These are phyloP conservation scores for Penicillium capsulatum DNA, from an alignment of 2,329 filamentous ascomycete species.

Conservation along the genomic window DNA sequence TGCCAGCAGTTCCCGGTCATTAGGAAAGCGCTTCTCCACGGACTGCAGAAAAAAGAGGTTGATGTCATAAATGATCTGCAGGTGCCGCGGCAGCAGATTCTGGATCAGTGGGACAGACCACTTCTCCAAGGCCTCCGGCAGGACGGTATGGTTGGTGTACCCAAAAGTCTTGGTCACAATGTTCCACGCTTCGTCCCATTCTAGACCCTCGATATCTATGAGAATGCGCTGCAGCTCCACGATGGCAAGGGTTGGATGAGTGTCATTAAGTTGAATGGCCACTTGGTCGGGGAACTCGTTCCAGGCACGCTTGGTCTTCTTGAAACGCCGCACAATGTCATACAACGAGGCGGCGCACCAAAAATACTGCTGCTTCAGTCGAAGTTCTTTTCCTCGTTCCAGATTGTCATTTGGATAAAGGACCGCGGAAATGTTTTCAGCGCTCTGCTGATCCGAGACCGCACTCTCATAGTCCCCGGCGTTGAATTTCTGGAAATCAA, in stretches of 20 bases:
- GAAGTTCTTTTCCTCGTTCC: slow-evolving; percentile 91
- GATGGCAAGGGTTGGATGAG: slow-evolving; percentile 91
- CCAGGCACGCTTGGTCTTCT: slow-evolving; percentile 92
- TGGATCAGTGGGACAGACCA: slow-evolving; percentile 94
- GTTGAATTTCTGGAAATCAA: slow-evolving; percentile 99
- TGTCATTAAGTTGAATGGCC: slow-evolving; percentile 97
- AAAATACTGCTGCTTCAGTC: slow-evolving; percentile 99
- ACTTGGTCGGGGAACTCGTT: slow-evolving; percentile 89
- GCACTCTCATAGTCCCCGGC: slow-evolving; percentile 96
- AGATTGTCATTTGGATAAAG: slow-evolving; percentile 97
- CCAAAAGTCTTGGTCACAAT: slow-evolving; percentile 78
- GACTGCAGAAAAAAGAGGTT: slow-evolving; percentile 88
- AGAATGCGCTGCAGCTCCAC: slow-evolving; percentile 93
- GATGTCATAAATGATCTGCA: slow-evolving; percentile 98
- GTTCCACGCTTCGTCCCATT: slow-evolving; percentile 89
- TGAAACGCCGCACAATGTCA: slow-evolving; percentile 96
- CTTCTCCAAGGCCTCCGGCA: slow-evolving; percentile 95
- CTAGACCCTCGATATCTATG: slow-evolving; percentile 80
- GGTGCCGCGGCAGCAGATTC: slow-evolving; percentile 84
- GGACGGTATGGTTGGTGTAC: slow-evolving; percentile 97
- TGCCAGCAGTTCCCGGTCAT: slow-evolving; percentile 77
- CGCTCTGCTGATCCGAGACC: slow-evolving; percentile 94
- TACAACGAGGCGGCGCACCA: slow-evolving; percentile 96
- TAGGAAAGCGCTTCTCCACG: slow-evolving; percentile 86
- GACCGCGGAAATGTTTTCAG: slow-evolving; percentile 98